phyloP scores from a whole-genome alignment of 805 yeast species.

The Wickerhamiella allomyrinae region DNA sequence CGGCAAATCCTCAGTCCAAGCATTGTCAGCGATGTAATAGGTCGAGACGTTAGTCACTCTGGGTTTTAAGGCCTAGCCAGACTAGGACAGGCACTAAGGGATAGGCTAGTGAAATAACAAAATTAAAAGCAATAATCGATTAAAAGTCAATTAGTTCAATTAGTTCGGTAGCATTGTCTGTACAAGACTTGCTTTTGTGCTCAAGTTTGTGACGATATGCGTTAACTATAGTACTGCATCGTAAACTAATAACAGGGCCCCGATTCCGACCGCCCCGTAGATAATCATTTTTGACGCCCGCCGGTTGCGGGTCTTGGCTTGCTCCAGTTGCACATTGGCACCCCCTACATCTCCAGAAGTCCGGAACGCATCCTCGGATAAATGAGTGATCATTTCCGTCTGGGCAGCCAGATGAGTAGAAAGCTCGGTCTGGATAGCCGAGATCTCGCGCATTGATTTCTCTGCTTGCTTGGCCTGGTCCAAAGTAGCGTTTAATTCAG shows the following conservation, averaged over 20 bases:
- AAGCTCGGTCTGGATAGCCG: slow-evolving; percentile 60
- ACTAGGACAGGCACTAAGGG: no score
- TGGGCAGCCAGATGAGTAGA: slow-evolving; percentile 60
- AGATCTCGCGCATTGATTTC: slow-evolving; percentile 40
- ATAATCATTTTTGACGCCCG: slow-evolving; percentile 44
- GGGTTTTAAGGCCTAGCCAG: no score
- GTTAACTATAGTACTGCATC: background rate
- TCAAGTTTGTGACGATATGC: no score
- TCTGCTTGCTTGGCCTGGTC: slow-evolving; percentile 28
- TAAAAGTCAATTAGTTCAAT: no score
- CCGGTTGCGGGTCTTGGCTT: slow-evolving; percentile 55
- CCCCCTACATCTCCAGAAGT: slow-evolving; percentile 47
- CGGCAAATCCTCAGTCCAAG: background rate
- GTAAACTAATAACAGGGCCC: slow-evolving; percentile 37
- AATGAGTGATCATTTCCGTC: slow-evolving; percentile 47
- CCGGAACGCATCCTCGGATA: slow-evolving; percentile 54
- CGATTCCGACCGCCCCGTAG: slow-evolving; percentile 39
- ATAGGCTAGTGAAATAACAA: no score
- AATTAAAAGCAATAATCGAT: no score
- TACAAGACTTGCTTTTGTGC: no score
- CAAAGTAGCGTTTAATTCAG: slow-evolving; percentile 25
- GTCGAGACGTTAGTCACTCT: background rate
- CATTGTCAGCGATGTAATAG: slow-evolving; percentile 1
- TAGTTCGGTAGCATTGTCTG: no score
- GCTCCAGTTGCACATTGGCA: slow-evolving; percentile 58